Evolutionary conservation across 164 flowering plant species (phyloP), one percentile per base, ranked within the genome.

Genomic region (Tetrastigma voinierianum): DNA sequence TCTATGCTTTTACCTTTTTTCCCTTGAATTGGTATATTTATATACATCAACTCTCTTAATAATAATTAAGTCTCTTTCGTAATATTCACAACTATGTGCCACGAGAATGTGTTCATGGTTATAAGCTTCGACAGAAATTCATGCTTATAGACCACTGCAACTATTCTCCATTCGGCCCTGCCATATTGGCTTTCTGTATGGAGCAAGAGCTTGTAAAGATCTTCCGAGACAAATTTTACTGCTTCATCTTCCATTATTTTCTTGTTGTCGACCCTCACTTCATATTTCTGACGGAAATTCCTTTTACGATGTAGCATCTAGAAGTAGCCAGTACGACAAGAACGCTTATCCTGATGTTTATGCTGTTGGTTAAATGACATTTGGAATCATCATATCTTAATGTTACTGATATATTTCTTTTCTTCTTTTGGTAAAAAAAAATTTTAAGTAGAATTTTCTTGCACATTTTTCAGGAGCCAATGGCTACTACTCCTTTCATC

Each of bases 311-410:
- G 67, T 86, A 94, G 98, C 61, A 91, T 81, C 81, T 91, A 21
- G 97, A 91, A 83, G 96, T 94, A 90, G 91, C 80, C 98, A 94
- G 70, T 94, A 94, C 70, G 97, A 94, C 73, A 52, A 77, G 80
- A 87, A 94, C 76, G 91, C 76, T 51, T 85, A 82, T 70, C 43
- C 91, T 59, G 96, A 94, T 72, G 80, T 94, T 53, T 94, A 75
- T 75, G 86, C 97, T 15, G 98, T 90, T 80, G 86, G 97, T 78
- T 44, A 55, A n/a, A n/a, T n/a, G n/a, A n/a, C n/a, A n/a, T n/a
- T n/a, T n/a, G n/a, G n/a, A 24, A 11, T 46, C 14, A 2, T n/a
- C 16, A 24, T 23, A 20, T 32, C 15, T 20, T 46, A 23, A 43
- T 1, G 9, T 53, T 25, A 4, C 20, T 21, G 17, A 51, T 11